Percentiles rank a stretch among this genome's conserved stretches.
Conservation (phyloP, 352 stramenopile genomes). For the Lagenidium sp. region DNA sequence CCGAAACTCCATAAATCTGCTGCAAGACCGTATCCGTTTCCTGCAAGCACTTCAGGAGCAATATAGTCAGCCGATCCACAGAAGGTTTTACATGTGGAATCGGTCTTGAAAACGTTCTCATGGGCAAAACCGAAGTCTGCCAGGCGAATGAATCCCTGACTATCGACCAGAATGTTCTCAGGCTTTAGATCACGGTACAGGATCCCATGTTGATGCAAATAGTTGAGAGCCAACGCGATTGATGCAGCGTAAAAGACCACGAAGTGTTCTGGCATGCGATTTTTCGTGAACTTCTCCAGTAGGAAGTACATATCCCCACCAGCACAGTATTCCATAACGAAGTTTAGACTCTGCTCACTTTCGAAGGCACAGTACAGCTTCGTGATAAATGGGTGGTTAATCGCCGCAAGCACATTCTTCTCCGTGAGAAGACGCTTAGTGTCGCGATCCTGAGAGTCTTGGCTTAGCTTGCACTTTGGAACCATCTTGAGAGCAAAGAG, state of each 20-base stretch:
- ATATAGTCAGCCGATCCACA: slow-evolving; percentile 83
- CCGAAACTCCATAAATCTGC: slow-evolving; percentile 86
- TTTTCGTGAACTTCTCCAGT: slow-evolving; percentile 82
- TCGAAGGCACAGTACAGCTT: slow-evolving; percentile 94
- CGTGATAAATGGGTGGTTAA: slow-evolving; percentile 98
- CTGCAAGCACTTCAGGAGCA: slow-evolving; percentile 69
- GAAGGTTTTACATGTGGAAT: slow-evolving; percentile 67
- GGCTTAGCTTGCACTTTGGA: slow-evolving; percentile 55
- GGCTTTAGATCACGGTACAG: slow-evolving; percentile 89
- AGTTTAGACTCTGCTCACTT: slow-evolving; percentile 91
- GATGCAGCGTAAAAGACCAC: slow-evolving; percentile 97
- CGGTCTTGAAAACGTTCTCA: slow-evolving; percentile 37
- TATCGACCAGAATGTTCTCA: slow-evolving; percentile 88
- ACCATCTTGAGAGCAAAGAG: slow-evolving; percentile 74
- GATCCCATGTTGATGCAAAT: slow-evolving; percentile 68
- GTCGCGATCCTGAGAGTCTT: slow-evolving; percentile 22
- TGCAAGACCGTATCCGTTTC: slow-evolving; percentile 59
- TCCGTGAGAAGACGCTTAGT: slow-evolving; percentile 90
- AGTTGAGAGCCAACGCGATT: slow-evolving; percentile 93
- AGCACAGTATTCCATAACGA: slow-evolving; percentile 98
- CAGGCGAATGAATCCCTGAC: slow-evolving; percentile 83
- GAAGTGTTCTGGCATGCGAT: slow-evolving; percentile 89
- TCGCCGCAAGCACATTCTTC: slow-evolving; percentile 93
- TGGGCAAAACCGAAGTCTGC: slow-evolving; percentile 80
- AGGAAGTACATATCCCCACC: slow-evolving; percentile 96